A percentile compares a stretch with the other conserved stretches of the same genome.
Conservation (phyloP, 2,329 filamentous ascomycete species). For the Trichophyton schoenleinii region DNA sequence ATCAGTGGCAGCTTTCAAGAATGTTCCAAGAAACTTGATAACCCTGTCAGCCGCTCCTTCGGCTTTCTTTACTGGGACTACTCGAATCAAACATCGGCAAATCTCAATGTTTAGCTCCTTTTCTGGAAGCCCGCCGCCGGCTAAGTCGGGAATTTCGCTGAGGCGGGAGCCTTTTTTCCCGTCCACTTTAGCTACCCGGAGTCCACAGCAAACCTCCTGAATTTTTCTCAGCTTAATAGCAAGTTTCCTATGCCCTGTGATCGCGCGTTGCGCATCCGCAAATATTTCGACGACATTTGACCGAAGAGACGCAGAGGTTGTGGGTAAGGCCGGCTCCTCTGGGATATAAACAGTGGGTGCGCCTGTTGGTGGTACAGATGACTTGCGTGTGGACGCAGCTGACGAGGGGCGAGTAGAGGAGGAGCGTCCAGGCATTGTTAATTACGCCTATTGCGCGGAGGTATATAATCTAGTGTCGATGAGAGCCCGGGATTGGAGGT, state of each 20-base stretch:
- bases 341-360: constrained; percentile 44
- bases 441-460: not conserved
- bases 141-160: constrained; percentile 33
- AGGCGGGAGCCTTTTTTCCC: constrained; percentile 18
- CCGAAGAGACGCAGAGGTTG: constrained; percentile 47
- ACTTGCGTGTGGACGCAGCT: constrained; percentile 28
- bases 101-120: constrained; percentile 81
- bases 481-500: no score
- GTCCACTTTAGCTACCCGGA: constrained; percentile 33
- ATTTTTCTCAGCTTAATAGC: constrained; percentile 78
- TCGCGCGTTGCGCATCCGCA: constrained; percentile 74
- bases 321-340: constrained; percentile 43
- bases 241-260: constrained; percentile 79
- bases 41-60: constrained; percentile 77
- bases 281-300: constrained; percentile 61
- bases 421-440: constrained; percentile 28
- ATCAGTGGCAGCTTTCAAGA: constrained; percentile 56
- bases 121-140: constrained; percentile 46
- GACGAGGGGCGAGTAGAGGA: constrained; percentile 22
- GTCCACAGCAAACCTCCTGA: constrained; percentile 66
- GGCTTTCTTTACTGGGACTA: constrained; percentile 81
- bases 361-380: constrained; percentile 59
- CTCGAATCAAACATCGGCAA: constrained; percentile 64
- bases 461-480: not conserved
- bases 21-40: constrained; percentile 76